Evolutionary conservation across 1,284 basidiomycete species (phyloP).

Genomic region (Heliocybe sulcata): DNA sequence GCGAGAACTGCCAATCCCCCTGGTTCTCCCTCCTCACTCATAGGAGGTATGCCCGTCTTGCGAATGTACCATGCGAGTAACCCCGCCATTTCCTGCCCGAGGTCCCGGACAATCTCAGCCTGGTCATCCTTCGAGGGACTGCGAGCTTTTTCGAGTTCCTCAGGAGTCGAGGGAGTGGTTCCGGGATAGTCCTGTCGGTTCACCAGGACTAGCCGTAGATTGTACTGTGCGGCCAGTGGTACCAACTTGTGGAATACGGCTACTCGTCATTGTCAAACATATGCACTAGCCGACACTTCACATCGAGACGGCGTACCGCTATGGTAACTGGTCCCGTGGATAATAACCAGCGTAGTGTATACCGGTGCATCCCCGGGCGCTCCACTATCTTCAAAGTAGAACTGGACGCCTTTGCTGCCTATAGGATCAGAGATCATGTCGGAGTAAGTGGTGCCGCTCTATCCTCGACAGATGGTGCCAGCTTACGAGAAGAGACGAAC

Average conservation of each 20-base stretch:
- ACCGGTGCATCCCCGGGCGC: not conserved
- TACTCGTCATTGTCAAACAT: not conserved
- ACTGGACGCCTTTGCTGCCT: not conserved
- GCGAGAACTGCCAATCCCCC: conserved; percentile 20
- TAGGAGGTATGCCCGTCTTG: conserved; percentile 14
- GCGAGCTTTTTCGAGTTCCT: conserved; percentile 18
- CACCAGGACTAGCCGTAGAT: conserved; percentile 15
- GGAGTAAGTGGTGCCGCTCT: not conserved
- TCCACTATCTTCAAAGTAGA: conserved; percentile 1
- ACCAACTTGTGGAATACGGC: not conserved
- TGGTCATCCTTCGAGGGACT: conserved; percentile 10
- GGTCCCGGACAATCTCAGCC: conserved; percentile 9
- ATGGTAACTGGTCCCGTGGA: conserved; percentile 1
- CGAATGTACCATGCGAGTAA: conserved; percentile 20
- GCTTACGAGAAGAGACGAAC: not conserved
- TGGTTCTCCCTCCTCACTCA: conserved; percentile 3
- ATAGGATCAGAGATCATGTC: not conserved
- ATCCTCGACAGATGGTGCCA: not conserved
- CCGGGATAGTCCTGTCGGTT: conserved; percentile 25
- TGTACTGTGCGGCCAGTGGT: not conserved
- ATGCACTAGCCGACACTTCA: not conserved
- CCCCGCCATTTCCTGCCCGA: conserved; percentile 17
- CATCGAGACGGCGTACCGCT: not conserved
- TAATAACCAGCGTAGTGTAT: not conserved
- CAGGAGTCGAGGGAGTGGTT: conserved; percentile 15